A percentile compares a stretch with the other conserved stretches of the same genome.
Evolutionary conservation across 1,139 yeast species (phyloP).

Genomic region (Petasospora fabianii): DNA sequence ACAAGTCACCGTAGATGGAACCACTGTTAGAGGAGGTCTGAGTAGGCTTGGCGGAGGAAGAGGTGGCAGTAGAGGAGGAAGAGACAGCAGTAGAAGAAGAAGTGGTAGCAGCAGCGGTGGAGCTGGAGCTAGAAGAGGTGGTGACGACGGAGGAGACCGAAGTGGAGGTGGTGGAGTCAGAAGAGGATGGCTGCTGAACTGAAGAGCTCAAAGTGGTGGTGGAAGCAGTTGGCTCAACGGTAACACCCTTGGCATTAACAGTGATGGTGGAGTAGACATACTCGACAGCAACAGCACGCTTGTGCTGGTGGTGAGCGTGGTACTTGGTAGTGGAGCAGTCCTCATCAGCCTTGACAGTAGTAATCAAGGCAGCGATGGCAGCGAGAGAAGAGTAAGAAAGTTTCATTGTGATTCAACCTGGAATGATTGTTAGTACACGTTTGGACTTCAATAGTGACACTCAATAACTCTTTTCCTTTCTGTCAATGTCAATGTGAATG

Average conservation of each 20-base stretch:
- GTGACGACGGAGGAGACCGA: conserved; percentile 16
- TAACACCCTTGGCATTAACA: conserved; percentile 38
- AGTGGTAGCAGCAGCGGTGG: conserved; percentile 15
- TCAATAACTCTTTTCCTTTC: too few relatives aligned
- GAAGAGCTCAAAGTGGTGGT: conserved; percentile 6
- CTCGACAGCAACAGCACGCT: conserved; percentile 54
- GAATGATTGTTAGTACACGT: too few relatives aligned
- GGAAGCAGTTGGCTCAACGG: conserved; percentile 26
- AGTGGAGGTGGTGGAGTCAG: conserved; percentile 20
- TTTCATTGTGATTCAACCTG: conserved; percentile 36
- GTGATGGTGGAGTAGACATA: conserved; percentile 47
- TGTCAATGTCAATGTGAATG: too few relatives aligned
- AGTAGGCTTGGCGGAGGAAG: conserved; percentile 32
- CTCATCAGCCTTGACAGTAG: conserved; percentile 14
- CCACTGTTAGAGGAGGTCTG: conserved; percentile 23
- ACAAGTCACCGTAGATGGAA: conserved; percentile 48
- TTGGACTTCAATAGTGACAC: too few relatives aligned
- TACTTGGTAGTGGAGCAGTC: conserved; percentile 29
- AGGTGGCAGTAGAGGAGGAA: conserved; percentile 24
- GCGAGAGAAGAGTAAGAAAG: conserved; percentile 31
- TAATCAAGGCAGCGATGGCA: conserved; percentile 23
- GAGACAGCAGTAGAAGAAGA: conserved; percentile 24
- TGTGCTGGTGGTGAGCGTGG: conserved; percentile 52
- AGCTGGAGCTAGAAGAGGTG: conserved; percentile 20
- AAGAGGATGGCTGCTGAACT: conserved; percentile 17